phyloP scores from a whole-genome alignment of 129 eudicot genomes.

The Oenanthe sinensis region DNA sequence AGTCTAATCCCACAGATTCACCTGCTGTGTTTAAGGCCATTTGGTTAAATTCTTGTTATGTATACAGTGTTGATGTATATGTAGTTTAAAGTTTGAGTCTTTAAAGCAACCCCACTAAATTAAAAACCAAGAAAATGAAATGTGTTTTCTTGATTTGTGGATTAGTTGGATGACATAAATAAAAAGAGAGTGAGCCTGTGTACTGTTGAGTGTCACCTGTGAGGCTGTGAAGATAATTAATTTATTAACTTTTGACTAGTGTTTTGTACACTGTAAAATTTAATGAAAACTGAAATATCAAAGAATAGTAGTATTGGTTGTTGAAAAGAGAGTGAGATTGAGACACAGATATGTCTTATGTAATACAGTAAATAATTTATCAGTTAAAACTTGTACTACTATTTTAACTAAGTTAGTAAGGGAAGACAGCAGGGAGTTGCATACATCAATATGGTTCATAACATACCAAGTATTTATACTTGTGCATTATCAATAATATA shows the following conservation, averaged over 20 bases:
- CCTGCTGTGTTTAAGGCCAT: slow-evolving; percentile 1
- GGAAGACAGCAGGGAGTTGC: too few relatives aligned
- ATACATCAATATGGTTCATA: too few relatives aligned
- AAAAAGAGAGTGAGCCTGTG: not conserved
- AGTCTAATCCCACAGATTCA: slow-evolving; percentile 28
- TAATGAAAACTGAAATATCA: not conserved
- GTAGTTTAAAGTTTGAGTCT: not conserved
- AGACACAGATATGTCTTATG: too few relatives aligned
- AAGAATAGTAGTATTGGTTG: not conserved
- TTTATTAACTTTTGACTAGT: not conserved
- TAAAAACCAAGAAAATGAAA: not conserved
- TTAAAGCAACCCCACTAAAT: not conserved
- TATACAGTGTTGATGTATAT: not conserved
- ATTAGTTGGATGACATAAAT: not conserved
- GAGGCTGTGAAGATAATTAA: too few relatives aligned
- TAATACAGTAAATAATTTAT: too few relatives aligned
- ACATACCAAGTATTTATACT: too few relatives aligned
- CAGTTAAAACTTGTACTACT: too few relatives aligned
- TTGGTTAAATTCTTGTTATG: not conserved
- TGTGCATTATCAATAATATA: too few relatives aligned
- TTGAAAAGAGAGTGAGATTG: not conserved
- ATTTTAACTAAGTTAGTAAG: too few relatives aligned
- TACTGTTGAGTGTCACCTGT: too few relatives aligned
- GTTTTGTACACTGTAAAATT: not conserved
- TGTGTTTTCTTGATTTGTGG: not conserved